Evolutionary conservation across 106 monocot genomes (phyloP), one percentile per base, ranked within the genome.

Genomic region (Allium sativum): DNA sequence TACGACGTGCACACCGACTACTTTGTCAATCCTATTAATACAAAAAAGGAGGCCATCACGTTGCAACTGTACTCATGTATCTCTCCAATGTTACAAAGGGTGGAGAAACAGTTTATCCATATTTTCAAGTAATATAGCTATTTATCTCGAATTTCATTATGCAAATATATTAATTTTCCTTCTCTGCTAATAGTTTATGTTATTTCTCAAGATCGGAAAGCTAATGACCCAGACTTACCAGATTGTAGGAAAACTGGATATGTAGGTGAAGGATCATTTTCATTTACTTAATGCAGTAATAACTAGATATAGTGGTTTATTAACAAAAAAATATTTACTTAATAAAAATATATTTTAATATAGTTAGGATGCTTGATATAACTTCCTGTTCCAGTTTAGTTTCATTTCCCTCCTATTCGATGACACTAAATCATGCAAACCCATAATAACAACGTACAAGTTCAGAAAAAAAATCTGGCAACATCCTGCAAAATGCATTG

Each of bases 61-160:
- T 83, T 52, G 90, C 86, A 18, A 95, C 94, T 3, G 94, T 95
- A 18, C 81, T 95, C n/a, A 84, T 95, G 94, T 95, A 95, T 70
- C 77, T 95, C 18, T 89, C 94, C 18, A 59, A 86, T 66, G 81
- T 95, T 62, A 42, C 60, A 56, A 83, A 75, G 68, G 94, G 94
- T 50, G 94, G 94, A 44, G 90, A 95, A 56, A 95, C 94, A 0
- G 48, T 90, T 40, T 95, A 90, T 64, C 94, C 94, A 42, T 70
- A 83, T 68, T 70, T 90, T 15, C 68, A 90, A 84, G 90, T 90
- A n/a, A 62, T 15, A 59, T 59, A 40, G n/a, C 2, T 16, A 5
- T 12, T 40, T 58, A 14, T 4, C 12, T 58, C 14, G 12, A 2
- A 13, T 55, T 3, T 11, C 8, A 20, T 21, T 18, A 47, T 47